These are phyloP conservation scores for Coleophoma crateriformis DNA, from an alignment of 2,329 filamentous ascomycete genomes.

Conservation along the genomic window DNA sequence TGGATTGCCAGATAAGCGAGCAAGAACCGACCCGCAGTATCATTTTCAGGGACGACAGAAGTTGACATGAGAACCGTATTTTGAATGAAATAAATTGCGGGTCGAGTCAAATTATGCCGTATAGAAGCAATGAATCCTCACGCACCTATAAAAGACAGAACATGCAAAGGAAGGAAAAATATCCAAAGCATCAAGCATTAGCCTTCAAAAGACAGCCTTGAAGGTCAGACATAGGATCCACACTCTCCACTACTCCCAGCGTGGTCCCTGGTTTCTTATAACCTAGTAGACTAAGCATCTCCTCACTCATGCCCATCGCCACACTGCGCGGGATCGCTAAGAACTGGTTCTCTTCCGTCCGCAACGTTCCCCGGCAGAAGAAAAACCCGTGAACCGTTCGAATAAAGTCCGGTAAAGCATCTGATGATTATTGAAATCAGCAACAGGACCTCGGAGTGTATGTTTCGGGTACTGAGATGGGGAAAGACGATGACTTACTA, in stretches of 20 bases:
- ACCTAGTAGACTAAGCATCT: constrained; percentile 27
- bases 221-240: not conserved
- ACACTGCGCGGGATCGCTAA: constrained; percentile 25
- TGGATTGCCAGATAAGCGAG: no score
- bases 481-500: constrained; percentile 18
- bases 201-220: not conserved
- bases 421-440: no score
- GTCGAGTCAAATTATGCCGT: no score
- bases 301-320: constrained; percentile 24
- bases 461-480: constrained; percentile 5
- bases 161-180: not conserved
- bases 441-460: no score
- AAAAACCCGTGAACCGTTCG: constrained; percentile 26
- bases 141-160: no score
- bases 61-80: no score
- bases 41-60: no score
- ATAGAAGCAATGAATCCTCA: no score
- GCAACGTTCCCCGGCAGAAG: constrained; percentile 23
- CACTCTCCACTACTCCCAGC: constrained; percentile 27
- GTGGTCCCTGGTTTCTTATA: constrained; percentile 26
- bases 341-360: constrained; percentile 30
- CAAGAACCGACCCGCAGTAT: no score
- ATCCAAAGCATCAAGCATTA: not conserved
- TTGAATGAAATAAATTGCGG: no score
- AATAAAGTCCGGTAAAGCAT: constrained; percentile 16